Evolutionary conservation across 805 yeast species (phyloP).

Genomic region (Starmerella vaccinii): DNA sequence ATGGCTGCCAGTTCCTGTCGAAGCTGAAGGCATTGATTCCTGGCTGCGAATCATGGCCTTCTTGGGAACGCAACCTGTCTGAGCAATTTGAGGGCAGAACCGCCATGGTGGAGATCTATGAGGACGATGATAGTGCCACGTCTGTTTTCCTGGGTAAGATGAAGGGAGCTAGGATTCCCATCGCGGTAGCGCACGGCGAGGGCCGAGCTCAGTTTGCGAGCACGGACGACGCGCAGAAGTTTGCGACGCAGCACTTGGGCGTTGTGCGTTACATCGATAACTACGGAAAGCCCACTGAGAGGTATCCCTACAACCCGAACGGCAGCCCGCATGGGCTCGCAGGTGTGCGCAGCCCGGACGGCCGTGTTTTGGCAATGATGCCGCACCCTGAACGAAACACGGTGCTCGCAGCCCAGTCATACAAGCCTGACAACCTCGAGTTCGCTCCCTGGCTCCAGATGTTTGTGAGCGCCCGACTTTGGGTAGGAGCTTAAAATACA

Average conservation of each 20-base stretch:
- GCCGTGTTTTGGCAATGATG: slow-evolving; percentile 96
- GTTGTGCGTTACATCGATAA: slow-evolving; percentile 81
- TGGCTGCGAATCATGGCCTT: slow-evolving; percentile 92
- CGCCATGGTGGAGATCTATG: slow-evolving; percentile 67
- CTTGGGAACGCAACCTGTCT: slow-evolving; percentile 78
- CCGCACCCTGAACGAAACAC: slow-evolving; percentile 97
- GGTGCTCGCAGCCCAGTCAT: slow-evolving; percentile 80
- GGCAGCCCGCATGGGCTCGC: slow-evolving; percentile 91
- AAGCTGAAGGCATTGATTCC: slow-evolving; percentile 80
- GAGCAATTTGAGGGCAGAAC: slow-evolving; percentile 97
- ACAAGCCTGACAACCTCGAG: slow-evolving; percentile 51
- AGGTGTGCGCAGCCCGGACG: slow-evolving; percentile 81
- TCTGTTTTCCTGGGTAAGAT: slow-evolving; percentile 74
- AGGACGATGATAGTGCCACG: slow-evolving; percentile 27
- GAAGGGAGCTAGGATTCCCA: slow-evolving; percentile 90
- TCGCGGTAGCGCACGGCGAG: slow-evolving; percentile 98
- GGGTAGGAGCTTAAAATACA: slow-evolving; percentile 44
- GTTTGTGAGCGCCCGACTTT: slow-evolving; percentile 84
- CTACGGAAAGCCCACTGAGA: slow-evolving; percentile 72
- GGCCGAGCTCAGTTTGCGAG: slow-evolving; percentile 71
- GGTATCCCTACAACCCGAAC: slow-evolving; percentile 90
- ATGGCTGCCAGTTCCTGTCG: slow-evolving; percentile 94
- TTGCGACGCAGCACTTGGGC: slow-evolving; percentile 42
- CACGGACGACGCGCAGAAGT: slow-evolving; percentile 38
- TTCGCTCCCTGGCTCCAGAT: slow-evolving; percentile 83